Evolutionary conservation across 1,284 basidiomycete genomes (phyloP), one percentile per base, ranked within the genome.

Genomic region (Athelia sp.): DNA sequence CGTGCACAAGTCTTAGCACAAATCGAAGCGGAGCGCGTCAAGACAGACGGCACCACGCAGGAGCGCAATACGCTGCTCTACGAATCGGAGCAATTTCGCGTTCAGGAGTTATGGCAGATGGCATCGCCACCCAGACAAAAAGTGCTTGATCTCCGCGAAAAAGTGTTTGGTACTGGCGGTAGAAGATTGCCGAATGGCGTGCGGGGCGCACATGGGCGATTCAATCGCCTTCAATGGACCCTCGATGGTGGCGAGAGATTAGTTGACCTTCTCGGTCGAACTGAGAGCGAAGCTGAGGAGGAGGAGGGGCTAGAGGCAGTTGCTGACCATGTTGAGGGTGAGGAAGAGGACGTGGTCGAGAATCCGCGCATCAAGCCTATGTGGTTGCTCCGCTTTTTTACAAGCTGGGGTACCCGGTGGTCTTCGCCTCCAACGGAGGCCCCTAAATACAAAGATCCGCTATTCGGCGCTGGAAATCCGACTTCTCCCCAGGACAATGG

Each of bases 281-380:
- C 84, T 50, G 85, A 87, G 67, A 81, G 78, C 52, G 87, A 90
- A 64, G 86, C 73, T 19, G 84, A 84, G 57, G 87, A 89, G 55
- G 87, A 90, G 62, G 67, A 65, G 36, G 67, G 59, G 46, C 63
- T 79, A 4, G 58, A 60, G 46, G 66, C 60, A 31, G 38, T 46
- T 13, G 36, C 48, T 13, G 52, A 50, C 29, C 57, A 62, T 13
- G 65, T 62, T 8, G 65, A 69, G 35, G 78, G 77, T 22, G 78
- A 78, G 46, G 69, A 68, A 43, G 76, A 71, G 38, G 80, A 81
- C 54, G 75, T 75, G 14, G 75, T 80, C 43, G 72, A 76, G 59
- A 73, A 81, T 58, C 75, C 76, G 51, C 70, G 65, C 19, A 79
- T 84, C 63, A 80, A 80, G 53, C 84, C 85, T 31, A 81, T 86